A percentile compares a stretch with the other conserved stretches of the same genome.
Evolutionary conservation across 768 basidiomycete species (phyloP).

Genomic region (Crepidotus variabilis): DNA sequence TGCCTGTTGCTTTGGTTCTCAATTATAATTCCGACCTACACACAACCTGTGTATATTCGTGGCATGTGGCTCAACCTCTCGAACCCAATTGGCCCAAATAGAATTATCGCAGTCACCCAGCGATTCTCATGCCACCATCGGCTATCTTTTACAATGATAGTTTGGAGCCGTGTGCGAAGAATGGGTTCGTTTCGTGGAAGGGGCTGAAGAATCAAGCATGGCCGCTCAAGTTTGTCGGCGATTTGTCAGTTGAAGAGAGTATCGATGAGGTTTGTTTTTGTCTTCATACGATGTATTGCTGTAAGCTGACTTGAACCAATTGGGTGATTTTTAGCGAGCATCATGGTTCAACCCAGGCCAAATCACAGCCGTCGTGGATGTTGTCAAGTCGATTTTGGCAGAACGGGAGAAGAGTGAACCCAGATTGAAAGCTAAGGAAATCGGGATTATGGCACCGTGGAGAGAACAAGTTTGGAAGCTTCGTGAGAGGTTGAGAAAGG

Average conservation of each 20-base stretch:
- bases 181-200: constrained; percentile 39
- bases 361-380: constrained; percentile 35
- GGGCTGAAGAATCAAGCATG: constrained; percentile 33
- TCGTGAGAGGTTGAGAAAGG: constrained; percentile 40
- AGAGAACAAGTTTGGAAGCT: constrained; percentile 51
- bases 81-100: constrained; percentile 10
- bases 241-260: constrained; percentile 36
- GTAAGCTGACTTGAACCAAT: neutral
- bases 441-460: constrained; percentile 51
- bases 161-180: constrained; percentile 40
- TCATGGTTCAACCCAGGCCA: constrained; percentile 50
- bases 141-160: constrained; percentile 51
- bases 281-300: neutral
- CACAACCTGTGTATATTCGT: too few relatives aligned
- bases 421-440: constrained; percentile 35
- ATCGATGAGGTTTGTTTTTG: constrained; percentile 37
- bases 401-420: constrained; percentile 34
- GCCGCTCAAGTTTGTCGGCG: constrained; percentile 43
- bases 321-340: constrained; percentile 27
- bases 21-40: too few relatives aligned
- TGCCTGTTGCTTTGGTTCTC: too few relatives aligned
- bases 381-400: constrained; percentile 34
- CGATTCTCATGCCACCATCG: constrained; percentile 51
- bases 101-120: constrained; percentile 51
- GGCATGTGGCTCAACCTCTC: neutral